phyloP scores from a whole-genome alignment of 1,139 yeast genomes.

The Tardiomyces digboiensis region DNA sequence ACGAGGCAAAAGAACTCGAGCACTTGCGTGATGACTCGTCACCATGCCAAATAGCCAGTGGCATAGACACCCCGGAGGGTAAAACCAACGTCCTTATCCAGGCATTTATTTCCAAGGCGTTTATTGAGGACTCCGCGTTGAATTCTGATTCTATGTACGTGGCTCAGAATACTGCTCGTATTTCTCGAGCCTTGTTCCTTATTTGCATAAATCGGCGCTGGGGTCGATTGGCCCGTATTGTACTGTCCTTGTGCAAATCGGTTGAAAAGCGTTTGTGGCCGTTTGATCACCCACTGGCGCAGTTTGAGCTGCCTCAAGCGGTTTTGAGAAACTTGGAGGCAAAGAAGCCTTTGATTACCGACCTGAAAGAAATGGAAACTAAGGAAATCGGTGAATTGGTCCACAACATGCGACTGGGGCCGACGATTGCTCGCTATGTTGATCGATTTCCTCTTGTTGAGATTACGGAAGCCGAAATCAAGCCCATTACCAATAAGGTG shows the following conservation, averaged over 20 bases:
- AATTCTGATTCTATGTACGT: constrained; percentile 85
- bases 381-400: constrained; percentile 83
- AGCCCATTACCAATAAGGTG: constrained; percentile 83
- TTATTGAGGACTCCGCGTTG: constrained; percentile 64
- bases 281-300: constrained; percentile 83
- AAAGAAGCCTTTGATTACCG: constrained; percentile 60
- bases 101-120: constrained; percentile 72
- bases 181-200: constrained; percentile 80
- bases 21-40: constrained; percentile 44
- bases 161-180: constrained; percentile 92
- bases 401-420: constrained; percentile 72
- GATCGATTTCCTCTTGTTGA: constrained; percentile 67
- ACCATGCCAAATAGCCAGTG: constrained; percentile 81
- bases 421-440: constrained; percentile 46
- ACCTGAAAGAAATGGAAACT: constrained; percentile 61
- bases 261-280: constrained; percentile 83
- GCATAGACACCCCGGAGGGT: constrained; percentile 65
- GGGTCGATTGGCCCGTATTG: constrained; percentile 70
- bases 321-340: constrained; percentile 53
- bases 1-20: constrained; percentile 69
- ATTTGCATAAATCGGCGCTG: constrained; percentile 83
- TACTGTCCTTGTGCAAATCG: constrained; percentile 76
- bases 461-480: constrained; percentile 64
- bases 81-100: constrained; percentile 86
- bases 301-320: constrained; percentile 69